Evolutionary conservation across 2,329 filamentous ascomycete genomes (phyloP).

Genomic region (Beauveria scarabaeidicola): DNA sequence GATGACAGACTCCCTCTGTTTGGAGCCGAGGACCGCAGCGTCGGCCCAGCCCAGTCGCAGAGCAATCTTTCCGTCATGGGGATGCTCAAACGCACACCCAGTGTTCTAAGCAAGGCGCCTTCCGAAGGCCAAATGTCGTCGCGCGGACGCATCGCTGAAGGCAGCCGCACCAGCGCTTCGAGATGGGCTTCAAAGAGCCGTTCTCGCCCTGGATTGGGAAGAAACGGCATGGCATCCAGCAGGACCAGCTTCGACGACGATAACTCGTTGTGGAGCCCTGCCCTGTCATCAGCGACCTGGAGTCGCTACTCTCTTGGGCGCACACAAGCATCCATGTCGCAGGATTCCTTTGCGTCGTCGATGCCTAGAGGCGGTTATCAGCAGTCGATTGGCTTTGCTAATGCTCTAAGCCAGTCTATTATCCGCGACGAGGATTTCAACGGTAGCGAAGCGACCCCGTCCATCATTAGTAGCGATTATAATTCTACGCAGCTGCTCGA

Average conservation of each 20-base stretch:
- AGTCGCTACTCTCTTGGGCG: slow-evolving; percentile 89
- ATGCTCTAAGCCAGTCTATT: slow-evolving; percentile 91
- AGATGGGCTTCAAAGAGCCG: slow-evolving; percentile 82
- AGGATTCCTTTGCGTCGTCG: slow-evolving; percentile 78
- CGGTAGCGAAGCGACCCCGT: slow-evolving; percentile 37
- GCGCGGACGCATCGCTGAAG: slow-evolving; percentile 62
- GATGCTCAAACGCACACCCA: slow-evolving; percentile 77
- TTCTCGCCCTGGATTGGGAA: slow-evolving; percentile 64
- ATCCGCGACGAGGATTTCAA: slow-evolving; percentile 74
- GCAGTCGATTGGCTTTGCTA: slow-evolving; percentile 95
- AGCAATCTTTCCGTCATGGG: slow-evolving; percentile 65
- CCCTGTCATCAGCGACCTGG: slow-evolving; percentile 82
- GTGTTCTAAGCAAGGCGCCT: slow-evolving; percentile 84
- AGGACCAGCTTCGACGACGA: slow-evolving; percentile 90
- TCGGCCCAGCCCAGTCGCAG: slow-evolving; percentile 33
- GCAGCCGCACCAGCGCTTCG: slow-evolving; percentile 43
- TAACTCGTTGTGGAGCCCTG: slow-evolving; percentile 82
- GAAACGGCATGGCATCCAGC: slow-evolving; percentile 79
- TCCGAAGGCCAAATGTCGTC: slow-evolving; percentile 67
- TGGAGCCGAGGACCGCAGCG: slow-evolving; percentile 46
- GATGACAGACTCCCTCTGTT: slow-evolving; percentile 81
- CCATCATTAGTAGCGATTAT: slow-evolving; percentile 51
- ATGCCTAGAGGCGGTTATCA: slow-evolving; percentile 76
- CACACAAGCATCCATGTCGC: slow-evolving; percentile 83
- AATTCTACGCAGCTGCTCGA: slow-evolving; percentile 63